Evolutionary conservation across 2,329 filamentous ascomycete species (phyloP).

Genomic region (Uncinocarpus reesii): DNA sequence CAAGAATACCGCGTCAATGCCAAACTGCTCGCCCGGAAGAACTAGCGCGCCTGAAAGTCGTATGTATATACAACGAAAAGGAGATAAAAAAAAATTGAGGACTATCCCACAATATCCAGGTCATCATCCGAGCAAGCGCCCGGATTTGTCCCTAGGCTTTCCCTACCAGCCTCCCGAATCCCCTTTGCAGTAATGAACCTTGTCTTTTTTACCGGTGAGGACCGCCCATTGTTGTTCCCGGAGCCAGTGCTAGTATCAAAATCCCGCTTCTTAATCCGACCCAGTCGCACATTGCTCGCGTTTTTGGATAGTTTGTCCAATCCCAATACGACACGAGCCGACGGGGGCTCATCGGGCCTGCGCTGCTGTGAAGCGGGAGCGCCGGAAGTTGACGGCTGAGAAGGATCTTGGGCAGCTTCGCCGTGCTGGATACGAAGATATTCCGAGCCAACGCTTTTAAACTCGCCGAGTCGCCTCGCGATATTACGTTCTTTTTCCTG

Average conservation of each 20-base stretch:
- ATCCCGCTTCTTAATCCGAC: slow-evolving; percentile 32
- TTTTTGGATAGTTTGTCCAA: slow-evolving; percentile 24
- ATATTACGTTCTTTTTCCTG: slow-evolving; percentile 39
- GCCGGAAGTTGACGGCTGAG: slow-evolving; percentile 10
- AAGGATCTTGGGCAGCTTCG: slow-evolving; percentile 11
- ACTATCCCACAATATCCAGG: slow-evolving; percentile 38
- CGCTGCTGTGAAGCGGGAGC: not conserved
- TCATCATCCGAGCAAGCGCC: slow-evolving; percentile 43
- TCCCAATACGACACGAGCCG: slow-evolving; percentile 18
- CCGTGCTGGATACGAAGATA: slow-evolving; percentile 34
- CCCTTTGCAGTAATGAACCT: slow-evolving; percentile 70
- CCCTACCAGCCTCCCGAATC: slow-evolving; percentile 64
- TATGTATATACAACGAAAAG: not conserved
- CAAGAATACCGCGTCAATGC: not conserved
- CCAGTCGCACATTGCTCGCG: slow-evolving; percentile 33
- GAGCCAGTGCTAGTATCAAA: slow-evolving; percentile 26
- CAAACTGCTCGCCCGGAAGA: not conserved
- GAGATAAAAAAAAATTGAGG: not conserved
- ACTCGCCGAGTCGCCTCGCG: slow-evolving; percentile 32
- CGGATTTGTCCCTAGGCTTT: slow-evolving; percentile 51
- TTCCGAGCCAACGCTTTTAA: slow-evolving; percentile 32
- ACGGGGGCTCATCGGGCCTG: not conserved
- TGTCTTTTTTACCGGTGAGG: slow-evolving; percentile 50
- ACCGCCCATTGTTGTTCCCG: slow-evolving; percentile 20
- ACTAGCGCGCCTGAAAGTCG: not conserved